Evolutionary conservation across 768 basidiomycete species (phyloP), one percentile per base, ranked within the genome.

Genomic region (Porpolomopsis calyptriformis): DNA sequence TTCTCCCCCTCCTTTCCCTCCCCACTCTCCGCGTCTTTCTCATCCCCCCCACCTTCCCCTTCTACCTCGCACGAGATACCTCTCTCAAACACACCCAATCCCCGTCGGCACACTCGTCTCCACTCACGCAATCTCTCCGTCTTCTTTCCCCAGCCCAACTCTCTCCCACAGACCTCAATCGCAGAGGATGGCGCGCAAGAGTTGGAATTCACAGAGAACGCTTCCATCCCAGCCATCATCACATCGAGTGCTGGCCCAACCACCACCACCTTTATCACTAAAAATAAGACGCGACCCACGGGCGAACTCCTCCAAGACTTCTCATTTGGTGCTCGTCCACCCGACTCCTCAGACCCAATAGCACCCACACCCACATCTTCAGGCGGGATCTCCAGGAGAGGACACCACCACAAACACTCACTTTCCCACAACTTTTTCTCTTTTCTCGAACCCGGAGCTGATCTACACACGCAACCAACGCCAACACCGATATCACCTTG

Each of bases 371-470:
- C 58, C 7, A 46, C 47, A 7, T 48, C 50, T 5, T 48, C 61
- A 8, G 57, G 64, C 1, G 54, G 67, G 0, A 53, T 71, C 2
- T 65, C 69, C 8, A 68, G 79, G 27, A 65, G 84, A 33, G 88
- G 87, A 0, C 88, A 90, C 56, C 84, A 96, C 63, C 92, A 94
- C 57, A 90, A 91, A 62, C 92, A 94, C 61, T 94, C 90, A 0
- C 63, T 92, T 9, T 94, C 91, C 0, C 91, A 96, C 60, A 90
- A 88, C 56, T 92, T 96, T 64, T 94, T 94, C 64, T 91, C 90
- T 0, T 96, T 96, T 59, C 80, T 97, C 35, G 90, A 93, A 53
- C 90, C 90, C 22, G 53, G 53, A 40, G 36, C 40, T 51, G 66
- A 72, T 23, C 56, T 80, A 18, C 75, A 76, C 45, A 76, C 78